These are phyloP conservation scores for Alternaria metachromatica DNA, from an alignment of 2,329 filamentous ascomycete genomes.

Conservation along the genomic window DNA sequence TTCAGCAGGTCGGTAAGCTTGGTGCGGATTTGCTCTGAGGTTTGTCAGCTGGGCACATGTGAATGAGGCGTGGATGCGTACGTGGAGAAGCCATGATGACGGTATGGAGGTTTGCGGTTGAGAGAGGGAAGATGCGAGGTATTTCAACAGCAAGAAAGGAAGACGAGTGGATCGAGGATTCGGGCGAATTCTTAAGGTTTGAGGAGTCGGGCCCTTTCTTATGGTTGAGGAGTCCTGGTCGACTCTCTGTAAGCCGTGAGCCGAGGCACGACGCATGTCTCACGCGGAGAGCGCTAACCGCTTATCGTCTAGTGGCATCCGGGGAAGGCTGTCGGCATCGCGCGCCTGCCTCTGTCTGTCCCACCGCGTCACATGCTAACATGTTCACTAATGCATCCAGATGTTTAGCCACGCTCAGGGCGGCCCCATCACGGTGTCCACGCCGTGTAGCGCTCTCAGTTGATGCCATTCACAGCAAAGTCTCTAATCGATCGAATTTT, in stretches of 20 bases:
- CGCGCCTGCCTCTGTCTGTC: not conserved
- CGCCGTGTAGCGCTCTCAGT: not conserved
- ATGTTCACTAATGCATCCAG: conserved; percentile 5
- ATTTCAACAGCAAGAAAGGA: not conserved
- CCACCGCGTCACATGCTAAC: conserved; percentile 27
- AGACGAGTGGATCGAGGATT: conserved; percentile 12
- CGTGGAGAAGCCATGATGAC: conserved; percentile 77
- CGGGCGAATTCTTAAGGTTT: conserved; percentile 23
- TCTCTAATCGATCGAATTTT: not conserved
- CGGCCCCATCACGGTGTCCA: not conserved
- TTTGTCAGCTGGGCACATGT: conserved; percentile 35
- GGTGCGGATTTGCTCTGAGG: conserved; percentile 83
- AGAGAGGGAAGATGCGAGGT: not conserved
- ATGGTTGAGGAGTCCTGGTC: conserved; percentile 30
- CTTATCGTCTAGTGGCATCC: conserved; percentile 12
- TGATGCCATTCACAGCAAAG: not conserved
- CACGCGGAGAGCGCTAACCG: conserved; percentile 21
- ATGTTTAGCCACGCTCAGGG: conserved; percentile 1
- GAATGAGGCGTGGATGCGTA: conserved; percentile 55
- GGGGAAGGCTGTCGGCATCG: conserved; percentile 15
- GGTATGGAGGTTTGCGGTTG: conserved; percentile 5
- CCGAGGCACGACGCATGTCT: conserved; percentile 31
- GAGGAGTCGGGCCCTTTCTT: conserved; percentile 24
- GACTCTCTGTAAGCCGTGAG: conserved; percentile 25
- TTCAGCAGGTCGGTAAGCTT: conserved; percentile 93